These are phyloP conservation scores for Trichoderma sp. DNA, from an alignment of 2,329 filamentous ascomycete species.

Conservation along the genomic window DNA sequence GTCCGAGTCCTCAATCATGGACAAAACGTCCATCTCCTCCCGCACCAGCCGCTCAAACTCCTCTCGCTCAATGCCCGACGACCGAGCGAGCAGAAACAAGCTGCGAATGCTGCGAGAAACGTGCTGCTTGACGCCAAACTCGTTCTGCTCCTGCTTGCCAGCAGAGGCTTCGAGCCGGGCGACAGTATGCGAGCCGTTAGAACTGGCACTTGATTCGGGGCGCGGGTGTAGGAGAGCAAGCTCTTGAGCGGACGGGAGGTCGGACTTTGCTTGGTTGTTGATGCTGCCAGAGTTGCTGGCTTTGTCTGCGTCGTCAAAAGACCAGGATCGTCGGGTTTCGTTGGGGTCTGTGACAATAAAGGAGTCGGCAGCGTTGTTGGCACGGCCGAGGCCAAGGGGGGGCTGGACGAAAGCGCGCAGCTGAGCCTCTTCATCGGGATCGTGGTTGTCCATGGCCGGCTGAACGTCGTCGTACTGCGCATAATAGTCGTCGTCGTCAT, in stretches of 20 bases:
- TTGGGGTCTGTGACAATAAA: slow-evolving; percentile 29
- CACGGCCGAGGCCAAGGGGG: slow-evolving; percentile 31
- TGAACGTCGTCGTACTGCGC: slow-evolving; percentile 75
- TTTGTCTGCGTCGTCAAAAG: slow-evolving; percentile 43
- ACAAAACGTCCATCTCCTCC: slow-evolving; percentile 68
- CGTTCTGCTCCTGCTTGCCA: slow-evolving; percentile 58
- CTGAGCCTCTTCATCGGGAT: slow-evolving; percentile 66
- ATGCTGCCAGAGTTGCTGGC: slow-evolving; percentile 23
- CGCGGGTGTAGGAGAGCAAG: slow-evolving; percentile 51
- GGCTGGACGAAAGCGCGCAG: slow-evolving; percentile 33
- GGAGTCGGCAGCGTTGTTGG: slow-evolving; percentile 20
- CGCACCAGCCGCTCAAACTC: slow-evolving; percentile 73
- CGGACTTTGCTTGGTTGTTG: slow-evolving; percentile 25
- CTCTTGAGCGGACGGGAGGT: slow-evolving; percentile 31
- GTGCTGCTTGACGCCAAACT: slow-evolving; percentile 76
- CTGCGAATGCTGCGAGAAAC: slow-evolving; percentile 76
- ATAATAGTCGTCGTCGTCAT: slow-evolving; percentile 65
- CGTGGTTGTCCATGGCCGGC: slow-evolving; percentile 76
- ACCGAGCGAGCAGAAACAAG: slow-evolving; percentile 67
- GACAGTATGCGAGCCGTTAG: slow-evolving; percentile 56
- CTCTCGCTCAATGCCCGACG: slow-evolving; percentile 68
- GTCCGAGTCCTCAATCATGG: slow-evolving; percentile 62
- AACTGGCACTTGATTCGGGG: slow-evolving; percentile 57
- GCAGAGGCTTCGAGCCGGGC: slow-evolving; percentile 60
- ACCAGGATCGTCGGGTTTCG: slow-evolving; percentile 39